Base-by-base conservation (phyloP, 345 rosid species). In the Leavenworthia alabamica region DNA sequence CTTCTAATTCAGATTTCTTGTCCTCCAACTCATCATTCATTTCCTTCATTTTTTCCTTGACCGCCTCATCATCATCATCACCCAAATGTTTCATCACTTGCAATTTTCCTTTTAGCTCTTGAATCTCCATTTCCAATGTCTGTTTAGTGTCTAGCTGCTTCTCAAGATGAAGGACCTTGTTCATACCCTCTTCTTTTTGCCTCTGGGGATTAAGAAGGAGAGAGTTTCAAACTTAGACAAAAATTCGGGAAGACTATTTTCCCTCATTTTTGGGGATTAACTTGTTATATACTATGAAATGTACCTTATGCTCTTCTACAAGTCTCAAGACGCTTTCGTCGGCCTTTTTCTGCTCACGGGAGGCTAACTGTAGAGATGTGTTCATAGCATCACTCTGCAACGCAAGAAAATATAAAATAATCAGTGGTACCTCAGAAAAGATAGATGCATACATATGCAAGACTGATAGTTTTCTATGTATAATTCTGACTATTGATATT, bases 51-150 rank as follows among this genome's bases (percentile, higher is more conserved):
- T 83, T 83, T 41, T 75, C 63, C 67, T 84, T 75, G 26, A 84
- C 85, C 1, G 87, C 95, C 52, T 71, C 86, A 67, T 91, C 92
- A 76, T 92, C 86, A 44, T 80, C 79, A 74, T 82, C 80, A 26
- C 80, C 96, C 61, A 92, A 81, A 73, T 92, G 95, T 77, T 82
- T 77, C 88, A 88, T 81, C 72, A 92, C 92, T 70, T 82, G 80
- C 19, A 88, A 23, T 68, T 89, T 85, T 6, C 98, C 95, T 75
- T 82, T 86, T 39, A 92, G 58, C 57, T 89, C 98, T 72, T 79
- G 81, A 60, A 92, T 92, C 75, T 83, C 98, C 91, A 89, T 82
- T 66, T 92, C 89, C 56, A 92, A 35, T 76, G 86, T 84, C 75
- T 92, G 95, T 67, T 85, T 86, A 7, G 79, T 85, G 55, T 85